Conservation (phyloP, 371 early-diverging fungal genomes). For the Lichtheimia ramosa region DNA sequence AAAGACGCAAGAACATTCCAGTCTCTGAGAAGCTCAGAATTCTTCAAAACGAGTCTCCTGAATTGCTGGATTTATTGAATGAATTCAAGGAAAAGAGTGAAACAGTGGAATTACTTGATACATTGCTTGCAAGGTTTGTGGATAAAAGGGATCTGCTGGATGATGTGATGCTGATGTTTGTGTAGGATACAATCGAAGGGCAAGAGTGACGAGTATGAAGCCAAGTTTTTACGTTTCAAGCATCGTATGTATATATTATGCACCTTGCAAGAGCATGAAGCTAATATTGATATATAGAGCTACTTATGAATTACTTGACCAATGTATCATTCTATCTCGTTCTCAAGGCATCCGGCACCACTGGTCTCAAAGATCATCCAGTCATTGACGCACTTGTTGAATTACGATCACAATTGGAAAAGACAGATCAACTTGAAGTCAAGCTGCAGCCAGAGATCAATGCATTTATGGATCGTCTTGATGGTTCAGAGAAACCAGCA, state of each 20-base stretch:
- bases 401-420: slow-evolving; percentile 66
- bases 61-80: slow-evolving; percentile 73
- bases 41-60: slow-evolving; percentile 80
- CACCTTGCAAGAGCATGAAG: background rate
- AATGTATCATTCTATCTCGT: slow-evolving; percentile 90
- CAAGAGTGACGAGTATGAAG: slow-evolving; percentile 17
- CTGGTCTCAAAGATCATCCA: slow-evolving; percentile 75
- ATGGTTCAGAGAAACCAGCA: slow-evolving; percentile 11
- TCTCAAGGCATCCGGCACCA: slow-evolving; percentile 66
- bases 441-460: slow-evolving; percentile 45
- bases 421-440: slow-evolving; percentile 68
- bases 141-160: background rate
- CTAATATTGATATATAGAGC: slow-evolving; percentile 15
- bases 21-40: slow-evolving; percentile 70
- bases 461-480: slow-evolving; percentile 21
- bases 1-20: slow-evolving; percentile 57
- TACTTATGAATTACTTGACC: slow-evolving; percentile 73
- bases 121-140: slow-evolving; percentile 31
- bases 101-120: slow-evolving; percentile 31
- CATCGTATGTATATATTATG: slow-evolving; percentile 44
- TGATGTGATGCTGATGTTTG: background rate
- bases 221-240: slow-evolving; percentile 54
- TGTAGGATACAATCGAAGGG: slow-evolving; percentile 15
- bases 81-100: slow-evolving; percentile 71
- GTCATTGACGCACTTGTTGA: slow-evolving; percentile 80